Percentiles rank a stretch among this genome's conserved stretches.
phyloP scores from a whole-genome alignment of 371 early-diverging fungal genomes.

The Batkoa obscura region DNA sequence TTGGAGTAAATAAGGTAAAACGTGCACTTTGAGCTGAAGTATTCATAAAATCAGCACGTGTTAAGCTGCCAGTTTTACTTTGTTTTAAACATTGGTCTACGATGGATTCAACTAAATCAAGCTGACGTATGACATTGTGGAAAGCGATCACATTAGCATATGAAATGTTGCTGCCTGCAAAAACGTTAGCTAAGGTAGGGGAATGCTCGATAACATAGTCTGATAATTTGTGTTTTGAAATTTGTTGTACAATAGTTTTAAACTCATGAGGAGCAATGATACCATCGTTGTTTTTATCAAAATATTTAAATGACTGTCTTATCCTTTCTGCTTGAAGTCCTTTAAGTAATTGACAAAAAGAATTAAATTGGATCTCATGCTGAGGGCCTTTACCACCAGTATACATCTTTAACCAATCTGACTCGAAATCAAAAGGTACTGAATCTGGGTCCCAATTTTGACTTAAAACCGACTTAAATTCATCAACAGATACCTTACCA shows the following conservation, averaged over 20 bases:
- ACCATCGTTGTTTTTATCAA: slow-evolving; percentile 43
- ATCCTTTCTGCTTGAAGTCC: slow-evolving; percentile 60
- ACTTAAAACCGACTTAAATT: slow-evolving; percentile 41
- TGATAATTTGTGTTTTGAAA: slow-evolving; percentile 47
- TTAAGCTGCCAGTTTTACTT: slow-evolving; percentile 32
- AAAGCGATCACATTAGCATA: slow-evolving; percentile 45
- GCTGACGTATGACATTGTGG: slow-evolving; percentile 50
- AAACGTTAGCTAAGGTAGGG: slow-evolving; percentile 39
- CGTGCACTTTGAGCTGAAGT: slow-evolving; percentile 34
- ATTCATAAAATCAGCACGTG: slow-evolving; percentile 35
- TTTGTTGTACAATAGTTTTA: slow-evolving; percentile 36
- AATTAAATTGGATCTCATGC: slow-evolving; percentile 42
- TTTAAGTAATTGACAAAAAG: slow-evolving; percentile 62
- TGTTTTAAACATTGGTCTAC: slow-evolving; percentile 32
- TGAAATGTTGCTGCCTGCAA: slow-evolving; percentile 31
- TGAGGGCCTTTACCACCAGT: slow-evolving; percentile 33
- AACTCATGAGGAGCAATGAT: slow-evolving; percentile 44
- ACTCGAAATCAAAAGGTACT: slow-evolving; percentile 47
- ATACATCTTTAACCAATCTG: slow-evolving; percentile 51
- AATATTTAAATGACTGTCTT: slow-evolving; percentile 54
- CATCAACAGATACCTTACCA: slow-evolving; percentile 40
- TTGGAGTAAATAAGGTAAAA: slow-evolving; percentile 51
- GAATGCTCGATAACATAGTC: slow-evolving; percentile 46
- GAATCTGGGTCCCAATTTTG: slow-evolving; percentile 31
- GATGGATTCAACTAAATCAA: slow-evolving; percentile 49